A percentile compares a stretch with the other conserved stretches of the same genome.
Evolutionary conservation across 805 yeast species (phyloP).

Genomic region (Starmera dryadoides): DNA sequence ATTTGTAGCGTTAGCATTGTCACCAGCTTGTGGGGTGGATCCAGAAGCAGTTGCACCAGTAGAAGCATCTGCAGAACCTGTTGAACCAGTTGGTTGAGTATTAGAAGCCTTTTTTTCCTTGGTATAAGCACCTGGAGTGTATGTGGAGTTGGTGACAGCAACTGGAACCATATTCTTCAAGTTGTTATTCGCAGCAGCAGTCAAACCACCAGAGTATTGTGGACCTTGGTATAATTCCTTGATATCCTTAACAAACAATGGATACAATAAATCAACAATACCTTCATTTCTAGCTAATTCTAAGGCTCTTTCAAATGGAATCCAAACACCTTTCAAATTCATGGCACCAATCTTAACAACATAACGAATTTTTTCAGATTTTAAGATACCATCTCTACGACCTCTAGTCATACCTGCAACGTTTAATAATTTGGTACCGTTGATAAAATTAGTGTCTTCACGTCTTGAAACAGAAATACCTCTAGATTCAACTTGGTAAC

Average conservation of each 20-base stretch:
- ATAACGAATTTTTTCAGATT: conserved; percentile 58
- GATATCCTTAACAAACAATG: conserved; percentile 59
- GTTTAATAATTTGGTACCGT: conserved; percentile 61
- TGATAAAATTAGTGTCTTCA: conserved; percentile 67
- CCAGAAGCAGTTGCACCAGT: neutral
- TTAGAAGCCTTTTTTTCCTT: conserved; percentile 7
- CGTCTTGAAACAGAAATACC: conserved; percentile 61
- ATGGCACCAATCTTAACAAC: conserved; percentile 71
- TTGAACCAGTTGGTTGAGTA: neutral
- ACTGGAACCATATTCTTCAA: conserved; percentile 22
- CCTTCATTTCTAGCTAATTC: conserved; percentile 66
- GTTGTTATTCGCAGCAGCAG: conserved; percentile 22
- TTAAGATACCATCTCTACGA: conserved; percentile 62
- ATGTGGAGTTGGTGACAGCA: conserved; percentile 18
- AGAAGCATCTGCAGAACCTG: too few relatives aligned
- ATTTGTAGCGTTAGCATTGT: neutral
- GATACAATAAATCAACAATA: conserved; percentile 50
- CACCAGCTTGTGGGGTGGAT: neutral
- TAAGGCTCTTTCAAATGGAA: conserved; percentile 64
- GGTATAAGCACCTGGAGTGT: conserved; percentile 14
- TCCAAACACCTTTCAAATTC: conserved; percentile 74
- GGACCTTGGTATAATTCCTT: conserved; percentile 30
- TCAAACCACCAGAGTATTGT: conserved; percentile 22
- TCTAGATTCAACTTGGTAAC: conserved; percentile 67
- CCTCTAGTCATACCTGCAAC: conserved; percentile 74